phyloP scores from a whole-genome alignment of 2,329 filamentous ascomycete genomes.

The Xylariaceae sp. region DNA sequence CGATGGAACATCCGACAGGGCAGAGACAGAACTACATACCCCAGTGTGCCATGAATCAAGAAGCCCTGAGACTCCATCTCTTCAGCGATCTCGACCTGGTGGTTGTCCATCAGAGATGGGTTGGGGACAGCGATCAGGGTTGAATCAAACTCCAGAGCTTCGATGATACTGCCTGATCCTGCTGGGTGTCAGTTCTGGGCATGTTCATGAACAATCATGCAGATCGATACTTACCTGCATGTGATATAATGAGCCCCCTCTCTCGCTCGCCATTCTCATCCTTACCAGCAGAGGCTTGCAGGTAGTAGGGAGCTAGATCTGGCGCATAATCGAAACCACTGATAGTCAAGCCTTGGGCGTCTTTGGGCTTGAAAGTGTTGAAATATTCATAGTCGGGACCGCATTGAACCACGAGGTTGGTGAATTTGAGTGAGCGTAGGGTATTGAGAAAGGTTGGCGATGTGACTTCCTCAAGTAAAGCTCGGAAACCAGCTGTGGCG shows the following conservation, averaged over 20 bases:
- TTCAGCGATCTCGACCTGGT: slow-evolving; percentile 82
- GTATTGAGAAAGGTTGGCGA: slow-evolving; percentile 59
- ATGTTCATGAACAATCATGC: neutral
- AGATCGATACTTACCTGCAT: slow-evolving; percentile 65
- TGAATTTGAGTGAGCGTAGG: slow-evolving; percentile 62
- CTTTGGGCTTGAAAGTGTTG: slow-evolving; percentile 28
- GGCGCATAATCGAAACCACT: slow-evolving; percentile 66
- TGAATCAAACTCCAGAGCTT: slow-evolving; percentile 69
- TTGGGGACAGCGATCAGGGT: slow-evolving; percentile 92
- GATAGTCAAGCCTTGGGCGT: slow-evolving; percentile 47
- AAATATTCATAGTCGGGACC: slow-evolving; percentile 66
- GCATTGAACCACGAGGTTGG: slow-evolving; percentile 75
- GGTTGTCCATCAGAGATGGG: slow-evolving; percentile 76
- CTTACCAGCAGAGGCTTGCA: slow-evolving; percentile 47
- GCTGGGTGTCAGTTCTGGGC: slow-evolving; percentile 7
- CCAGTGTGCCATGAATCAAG: slow-evolving; percentile 66
- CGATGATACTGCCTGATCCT: slow-evolving; percentile 90
- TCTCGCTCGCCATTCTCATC: slow-evolving; percentile 29
- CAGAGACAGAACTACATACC: slow-evolving; percentile 42
- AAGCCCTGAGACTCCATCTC: slow-evolving; percentile 74
- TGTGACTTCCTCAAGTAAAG: slow-evolving; percentile 66
- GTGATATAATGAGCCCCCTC: slow-evolving; percentile 78
- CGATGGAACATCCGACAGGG: neutral
- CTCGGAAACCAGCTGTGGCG: slow-evolving; percentile 80
- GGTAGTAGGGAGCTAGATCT: slow-evolving; percentile 60